Evolutionary conservation across 305 asterid genomes (phyloP).

Genomic region (Plantago lanceolata): DNA sequence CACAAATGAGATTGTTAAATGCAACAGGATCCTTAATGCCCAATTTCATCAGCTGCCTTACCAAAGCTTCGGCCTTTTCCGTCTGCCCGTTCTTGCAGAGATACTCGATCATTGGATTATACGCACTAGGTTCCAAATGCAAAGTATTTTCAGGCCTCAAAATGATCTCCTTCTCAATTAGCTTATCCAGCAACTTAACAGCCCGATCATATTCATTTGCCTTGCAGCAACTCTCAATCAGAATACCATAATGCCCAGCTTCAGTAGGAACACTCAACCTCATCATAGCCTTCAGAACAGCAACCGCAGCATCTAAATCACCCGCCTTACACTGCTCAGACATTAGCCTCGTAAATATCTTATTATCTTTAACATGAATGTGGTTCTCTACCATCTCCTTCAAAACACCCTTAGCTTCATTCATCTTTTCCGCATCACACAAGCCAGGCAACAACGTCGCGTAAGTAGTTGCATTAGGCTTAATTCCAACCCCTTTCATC

Average conservation of each 20-base stretch:
- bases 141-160: constrained; percentile 51
- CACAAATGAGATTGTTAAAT: constrained; percentile 53
- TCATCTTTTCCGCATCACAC: constrained; percentile 69
- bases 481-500: constrained; percentile 67
- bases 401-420: constrained; percentile 55
- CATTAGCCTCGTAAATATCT: constrained; percentile 53
- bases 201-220: constrained; percentile 62
- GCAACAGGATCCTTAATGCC: constrained; percentile 74
- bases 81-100: constrained; percentile 74
- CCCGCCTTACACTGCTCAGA: constrained; percentile 67
- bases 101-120: constrained; percentile 61
- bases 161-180: constrained; percentile 70
- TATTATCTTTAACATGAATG: constrained; percentile 57
- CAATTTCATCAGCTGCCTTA: constrained; percentile 83
- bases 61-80: constrained; percentile 63
- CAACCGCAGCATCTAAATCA: constrained; percentile 65
- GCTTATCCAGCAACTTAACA: constrained; percentile 60
- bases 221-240: constrained; percentile 75
- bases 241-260: constrained; percentile 83
- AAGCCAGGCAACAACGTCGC: constrained; percentile 77
- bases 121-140: constrained; percentile 69
- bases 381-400: constrained; percentile 69
- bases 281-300: constrained; percentile 73
- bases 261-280: constrained; percentile 71
- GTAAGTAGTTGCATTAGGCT: constrained; percentile 69